phyloP scores from a whole-genome alignment of 192 early-diverging fungal genomes.

The Backusella mclennaniae region DNA sequence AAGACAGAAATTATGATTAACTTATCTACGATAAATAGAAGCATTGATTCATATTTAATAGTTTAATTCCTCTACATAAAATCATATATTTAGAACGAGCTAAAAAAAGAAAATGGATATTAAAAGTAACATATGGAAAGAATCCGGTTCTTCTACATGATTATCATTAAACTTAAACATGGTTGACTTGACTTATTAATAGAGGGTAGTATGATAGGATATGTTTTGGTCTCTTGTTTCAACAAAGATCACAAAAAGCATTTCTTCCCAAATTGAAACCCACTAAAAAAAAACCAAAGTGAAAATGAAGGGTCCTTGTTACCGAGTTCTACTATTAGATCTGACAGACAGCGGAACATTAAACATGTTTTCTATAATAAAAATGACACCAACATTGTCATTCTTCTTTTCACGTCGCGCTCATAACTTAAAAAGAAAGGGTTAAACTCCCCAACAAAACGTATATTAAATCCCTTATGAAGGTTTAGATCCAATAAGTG shows the following conservation, averaged over 20 bases:
- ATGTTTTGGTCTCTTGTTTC: neutral
- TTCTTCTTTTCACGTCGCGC: neutral
- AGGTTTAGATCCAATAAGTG: neutral
- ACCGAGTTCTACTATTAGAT: neutral
- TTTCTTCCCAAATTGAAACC: neutral
- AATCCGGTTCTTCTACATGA: neutral
- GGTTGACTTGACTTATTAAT: neutral
- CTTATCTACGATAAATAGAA: neutral
- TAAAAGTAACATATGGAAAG: neutral
- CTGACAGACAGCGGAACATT: neutral
- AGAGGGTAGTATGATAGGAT: neutral
- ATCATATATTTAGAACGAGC: neutral
- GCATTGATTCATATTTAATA: neutral
- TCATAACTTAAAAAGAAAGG: neutral
- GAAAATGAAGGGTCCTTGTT: neutral
- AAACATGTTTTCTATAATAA: neutral
- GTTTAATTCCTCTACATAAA: neutral
- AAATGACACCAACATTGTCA: neutral
- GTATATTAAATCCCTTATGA: neutral
- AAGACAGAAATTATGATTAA: neutral
- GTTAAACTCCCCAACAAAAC: neutral
- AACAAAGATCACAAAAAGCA: neutral
- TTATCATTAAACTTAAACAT: neutral
- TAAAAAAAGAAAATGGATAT: neutral
- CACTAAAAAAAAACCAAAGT: neutral